Percentiles rank a stretch among this genome's conserved stretches.
Evolutionary conservation across 176 grass and related monocot genomes (phyloP).

Genomic region (Musa itinerans): DNA sequence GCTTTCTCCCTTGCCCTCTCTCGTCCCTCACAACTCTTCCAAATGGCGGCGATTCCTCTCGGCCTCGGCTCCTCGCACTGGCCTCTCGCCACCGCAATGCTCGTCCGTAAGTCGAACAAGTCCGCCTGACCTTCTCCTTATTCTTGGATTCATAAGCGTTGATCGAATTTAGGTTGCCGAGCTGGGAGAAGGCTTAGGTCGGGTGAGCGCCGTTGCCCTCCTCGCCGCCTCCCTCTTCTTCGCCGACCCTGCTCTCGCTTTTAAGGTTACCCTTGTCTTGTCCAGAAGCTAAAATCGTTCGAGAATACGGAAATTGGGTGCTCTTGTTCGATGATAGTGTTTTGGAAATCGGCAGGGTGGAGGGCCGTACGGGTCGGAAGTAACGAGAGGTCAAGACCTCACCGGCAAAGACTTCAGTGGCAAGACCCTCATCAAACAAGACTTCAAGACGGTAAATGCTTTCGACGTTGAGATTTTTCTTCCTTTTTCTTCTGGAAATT

Average conservation of each 20-base stretch:
- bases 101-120: no score
- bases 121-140: neutral
- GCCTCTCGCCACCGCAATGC: neutral
- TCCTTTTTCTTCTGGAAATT: neutral
- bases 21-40: neutral
- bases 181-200: constrained; percentile 18
- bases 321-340: constrained; percentile 7
- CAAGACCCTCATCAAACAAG: constrained; percentile 78
- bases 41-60: neutral
- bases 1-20: neutral
- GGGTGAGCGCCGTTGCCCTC: constrained; percentile 39
- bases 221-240: constrained; percentile 56
- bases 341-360: constrained; percentile 43
- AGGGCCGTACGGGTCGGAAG: constrained; percentile 74
- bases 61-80: no score
- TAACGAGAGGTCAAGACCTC: constrained; percentile 87
- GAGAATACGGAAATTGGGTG: neutral
- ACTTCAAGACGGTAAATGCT: constrained; percentile 81
- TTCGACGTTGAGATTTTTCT: neutral
- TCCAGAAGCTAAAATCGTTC: neutral
- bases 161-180: neutral
- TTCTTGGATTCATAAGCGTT: neutral
- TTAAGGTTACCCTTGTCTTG: constrained; percentile 37
- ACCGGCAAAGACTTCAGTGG: constrained; percentile 92
- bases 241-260: constrained; percentile 57